A percentile compares a stretch with the other conserved stretches of the same genome.
These are phyloP conservation scores for Stachybotrys chlorohalonatus DNA, from an alignment of 2,329 filamentous ascomycete genomes.

Conservation along the genomic window DNA sequence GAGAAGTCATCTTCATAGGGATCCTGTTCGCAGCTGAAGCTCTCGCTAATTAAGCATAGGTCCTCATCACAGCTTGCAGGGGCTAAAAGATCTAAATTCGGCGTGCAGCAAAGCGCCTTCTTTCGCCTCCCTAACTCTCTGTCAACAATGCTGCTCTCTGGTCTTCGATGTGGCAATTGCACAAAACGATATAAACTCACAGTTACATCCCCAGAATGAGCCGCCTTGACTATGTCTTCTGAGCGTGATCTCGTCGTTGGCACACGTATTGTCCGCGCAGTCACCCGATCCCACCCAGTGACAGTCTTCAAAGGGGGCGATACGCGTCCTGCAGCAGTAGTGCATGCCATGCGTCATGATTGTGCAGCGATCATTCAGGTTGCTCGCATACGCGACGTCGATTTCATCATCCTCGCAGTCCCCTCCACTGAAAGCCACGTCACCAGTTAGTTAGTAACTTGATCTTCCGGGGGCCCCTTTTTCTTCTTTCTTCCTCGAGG, in stretches of 20 bases:
- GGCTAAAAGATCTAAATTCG: background rate
- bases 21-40: no score
- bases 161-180: no score
- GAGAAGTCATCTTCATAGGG: no score
- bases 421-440: background rate
- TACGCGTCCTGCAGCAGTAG: constrained; percentile 1
- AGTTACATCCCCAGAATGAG: background rate
- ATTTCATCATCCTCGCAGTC: background rate
- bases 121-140: constrained; percentile 1
- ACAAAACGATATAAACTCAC: background rate
- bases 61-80: no score
- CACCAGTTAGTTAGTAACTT: background rate
- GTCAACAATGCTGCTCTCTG: background rate
- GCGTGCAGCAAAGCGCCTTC: constrained; percentile 3
- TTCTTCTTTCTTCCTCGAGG: no score
- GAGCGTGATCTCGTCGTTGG: constrained; percentile 4
- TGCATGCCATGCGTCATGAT: background rate
- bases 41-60: no score
- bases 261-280: constrained; percentile 7
- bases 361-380: background rate
- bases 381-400: constrained; percentile 1
- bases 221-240: background rate
- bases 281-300: constrained; percentile 6
- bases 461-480: background rate
- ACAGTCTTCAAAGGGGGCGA: constrained; percentile 2